These are phyloP conservation scores for Fragaria ananassa DNA, from an alignment of 306 rosid genomes.

Conservation along the genomic window DNA sequence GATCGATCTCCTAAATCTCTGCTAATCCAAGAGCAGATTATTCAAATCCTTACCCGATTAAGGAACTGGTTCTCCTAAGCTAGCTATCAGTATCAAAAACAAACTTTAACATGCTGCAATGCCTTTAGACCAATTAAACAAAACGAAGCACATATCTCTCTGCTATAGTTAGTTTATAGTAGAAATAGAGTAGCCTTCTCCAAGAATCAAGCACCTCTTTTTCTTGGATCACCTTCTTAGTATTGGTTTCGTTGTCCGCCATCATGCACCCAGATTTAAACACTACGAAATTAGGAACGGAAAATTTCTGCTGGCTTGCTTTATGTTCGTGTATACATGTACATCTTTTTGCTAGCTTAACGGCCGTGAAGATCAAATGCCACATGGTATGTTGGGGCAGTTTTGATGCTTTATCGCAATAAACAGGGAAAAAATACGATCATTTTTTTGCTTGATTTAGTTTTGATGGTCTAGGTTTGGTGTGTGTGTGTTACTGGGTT, in stretches of 20 bases:
- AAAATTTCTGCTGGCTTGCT: not conserved
- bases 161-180: no score
- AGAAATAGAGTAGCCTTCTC: no score
- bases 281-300: no score
- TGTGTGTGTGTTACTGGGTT: slow-evolving; percentile 14
- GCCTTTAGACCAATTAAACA: not conserved
- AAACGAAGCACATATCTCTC: no score
- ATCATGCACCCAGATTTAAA: no score
- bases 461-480: slow-evolving; percentile 46
- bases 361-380: slow-evolving; percentile 32
- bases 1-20: not conserved
- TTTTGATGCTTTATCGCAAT: slow-evolving; percentile 29
- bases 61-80: no score
- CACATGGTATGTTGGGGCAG: slow-evolving; percentile 36
- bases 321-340: not conserved
- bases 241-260: no score
- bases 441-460: slow-evolving; percentile 8
- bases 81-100: not conserved
- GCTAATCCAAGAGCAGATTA: no score
- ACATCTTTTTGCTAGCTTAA: slow-evolving; percentile 11
- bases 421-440: slow-evolving; percentile 21
- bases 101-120: not conserved
- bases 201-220: no score
- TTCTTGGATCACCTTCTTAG: no score
- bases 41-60: no score